Evolutionary conservation across 176 grass and related monocot genomes (phyloP), one percentile per base, ranked within the genome.

Genomic region (Phoenix roebelenii): DNA sequence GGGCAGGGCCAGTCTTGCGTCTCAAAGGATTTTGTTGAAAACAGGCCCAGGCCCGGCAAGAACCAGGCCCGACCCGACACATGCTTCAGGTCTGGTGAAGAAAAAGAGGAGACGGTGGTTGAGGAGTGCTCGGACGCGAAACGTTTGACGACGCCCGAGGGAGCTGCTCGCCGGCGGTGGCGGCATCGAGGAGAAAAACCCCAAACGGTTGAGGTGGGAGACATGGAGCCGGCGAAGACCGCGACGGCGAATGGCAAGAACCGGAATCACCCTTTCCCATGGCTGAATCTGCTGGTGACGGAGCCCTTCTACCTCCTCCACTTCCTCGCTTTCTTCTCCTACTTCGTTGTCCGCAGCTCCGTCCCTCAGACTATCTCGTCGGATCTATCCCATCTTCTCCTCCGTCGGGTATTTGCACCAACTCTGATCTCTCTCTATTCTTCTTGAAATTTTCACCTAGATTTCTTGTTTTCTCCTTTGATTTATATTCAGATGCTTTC

Each of bases 301-400:
- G 87, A 92, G 63, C 82, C 93, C 51, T 98, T 77, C 76, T 98
- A 98, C 65, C 63, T 98, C 52, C 81, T 98, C 32, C 88, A 98
- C 76, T 58, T 92, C 52, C 54, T 92, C 63, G 87, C 85, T 49
- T 89, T 92, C 67, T 92, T 92, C 84, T 89, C 88, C 54, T 92
- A 92, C 81, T 89, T 98, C 73, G 88, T 71, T 28, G 82, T 76
- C 54, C 88, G 88, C 70, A 76, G 72, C 67, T 18, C 79, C 50
- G 84, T 64, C 28, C 9, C 25, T 3, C 65, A 55, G 18, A 39
- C 22, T 26, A n/a, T 56, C 51, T 66, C 71, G 19, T 62, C 79
- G 16, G 84, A 85, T 60, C 51, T 97, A 66, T 63, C 78, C 63
- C 7, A 70, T 70, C 76, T 58, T 72, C 87, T 98, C 59, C 67